Evolutionary conservation across 805 yeast species (phyloP).

Genomic region (Kazachstania martiniae): DNA sequence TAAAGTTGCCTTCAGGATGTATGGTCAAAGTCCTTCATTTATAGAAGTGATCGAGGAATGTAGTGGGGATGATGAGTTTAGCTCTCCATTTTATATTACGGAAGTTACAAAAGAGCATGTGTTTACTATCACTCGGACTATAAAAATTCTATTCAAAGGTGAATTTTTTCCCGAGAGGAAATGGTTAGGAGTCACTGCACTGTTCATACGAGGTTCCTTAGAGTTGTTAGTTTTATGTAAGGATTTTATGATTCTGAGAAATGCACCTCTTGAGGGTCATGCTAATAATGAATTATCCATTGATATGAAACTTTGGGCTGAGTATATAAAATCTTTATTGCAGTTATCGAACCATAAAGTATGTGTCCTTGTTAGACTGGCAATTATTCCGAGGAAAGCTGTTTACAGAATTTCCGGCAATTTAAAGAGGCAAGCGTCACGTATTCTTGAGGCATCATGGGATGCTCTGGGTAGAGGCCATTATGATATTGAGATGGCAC

Average conservation of each 20-base stretch:
- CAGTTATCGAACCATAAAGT: slow-evolving; percentile 57
- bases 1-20: slow-evolving; percentile 35
- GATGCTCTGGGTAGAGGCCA: slow-evolving; percentile 57
- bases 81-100: slow-evolving; percentile 32
- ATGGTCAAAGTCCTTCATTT: slow-evolving; percentile 35
- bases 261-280: slow-evolving; percentile 37
- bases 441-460: slow-evolving; percentile 56
- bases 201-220: slow-evolving; percentile 46
- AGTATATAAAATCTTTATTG: slow-evolving; percentile 46
- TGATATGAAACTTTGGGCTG: slow-evolving; percentile 51
- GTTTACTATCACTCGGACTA: slow-evolving; percentile 34
- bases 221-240: slow-evolving; percentile 42
- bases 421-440: slow-evolving; percentile 49
- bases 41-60: slow-evolving; percentile 30
- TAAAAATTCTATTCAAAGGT: slow-evolving; percentile 41
- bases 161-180: slow-evolving; percentile 54
- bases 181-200: slow-evolving; percentile 62
- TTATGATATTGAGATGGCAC: slow-evolving; percentile 29
- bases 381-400: slow-evolving; percentile 64
- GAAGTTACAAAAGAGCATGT: slow-evolving; percentile 34
- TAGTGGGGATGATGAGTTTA: slow-evolving; percentile 31
- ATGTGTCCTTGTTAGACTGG: slow-evolving; percentile 55
- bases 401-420: slow-evolving; percentile 53
- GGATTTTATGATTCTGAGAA: slow-evolving; percentile 37
- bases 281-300: slow-evolving; percentile 1